Evolutionary conservation across 78 protist genomes (phyloP).

Genomic region (Mastigamoeba balamuthi): DNA sequence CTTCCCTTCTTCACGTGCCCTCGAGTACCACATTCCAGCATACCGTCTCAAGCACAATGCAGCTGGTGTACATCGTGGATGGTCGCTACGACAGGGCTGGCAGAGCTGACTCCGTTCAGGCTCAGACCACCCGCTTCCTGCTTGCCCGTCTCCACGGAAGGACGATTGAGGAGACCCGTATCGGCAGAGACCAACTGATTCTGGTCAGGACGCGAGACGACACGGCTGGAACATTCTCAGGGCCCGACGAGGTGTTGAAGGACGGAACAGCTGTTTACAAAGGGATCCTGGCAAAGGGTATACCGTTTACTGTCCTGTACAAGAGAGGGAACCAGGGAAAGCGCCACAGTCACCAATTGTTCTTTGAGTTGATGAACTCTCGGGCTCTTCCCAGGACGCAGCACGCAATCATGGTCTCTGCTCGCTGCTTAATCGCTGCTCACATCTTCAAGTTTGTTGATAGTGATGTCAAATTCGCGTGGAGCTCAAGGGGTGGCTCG

Average conservation of each 20-base stretch:
- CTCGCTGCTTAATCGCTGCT: neutral
- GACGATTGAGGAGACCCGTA: neutral
- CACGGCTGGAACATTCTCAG: neutral
- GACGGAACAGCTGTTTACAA: neutral
- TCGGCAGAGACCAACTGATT: neutral
- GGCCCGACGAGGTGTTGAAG: neutral
- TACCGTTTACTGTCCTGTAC: neutral
- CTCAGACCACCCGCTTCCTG: neutral
- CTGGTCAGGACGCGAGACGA: neutral
- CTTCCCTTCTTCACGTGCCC: too few relatives aligned
- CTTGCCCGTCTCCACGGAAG: neutral
- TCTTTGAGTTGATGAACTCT: neutral
- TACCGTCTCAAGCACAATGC: too few relatives aligned
- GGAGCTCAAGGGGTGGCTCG: too few relatives aligned
- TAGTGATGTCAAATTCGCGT: neutral
- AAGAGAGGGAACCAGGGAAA: neutral
- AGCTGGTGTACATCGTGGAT: neutral
- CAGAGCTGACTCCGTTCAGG: neutral
- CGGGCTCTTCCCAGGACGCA: neutral
- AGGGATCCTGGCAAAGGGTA: neutral
- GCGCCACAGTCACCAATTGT: neutral
- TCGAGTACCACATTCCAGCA: too few relatives aligned
- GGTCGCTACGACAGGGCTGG: neutral
- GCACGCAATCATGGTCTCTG: neutral
- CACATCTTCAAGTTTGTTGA: neutral